phyloP scores from a whole-genome alignment of 2,329 filamentous ascomycete genomes.

The Fusarium annulatum region DNA sequence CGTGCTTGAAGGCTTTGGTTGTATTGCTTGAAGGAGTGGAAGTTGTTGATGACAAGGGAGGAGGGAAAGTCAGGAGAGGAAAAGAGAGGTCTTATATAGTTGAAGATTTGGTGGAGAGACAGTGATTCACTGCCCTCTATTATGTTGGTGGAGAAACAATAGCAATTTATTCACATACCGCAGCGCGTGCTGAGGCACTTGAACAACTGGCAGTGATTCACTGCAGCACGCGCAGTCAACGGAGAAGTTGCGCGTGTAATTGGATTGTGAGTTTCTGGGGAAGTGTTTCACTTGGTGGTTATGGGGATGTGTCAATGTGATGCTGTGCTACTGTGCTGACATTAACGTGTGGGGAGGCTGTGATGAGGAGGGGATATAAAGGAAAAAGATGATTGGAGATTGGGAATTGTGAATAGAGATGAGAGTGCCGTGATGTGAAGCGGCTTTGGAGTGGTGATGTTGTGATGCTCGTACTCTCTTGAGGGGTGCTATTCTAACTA shows the following conservation, averaged over 20 bases:
- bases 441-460: not conserved
- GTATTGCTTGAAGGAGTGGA: not conserved
- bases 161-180: not conserved
- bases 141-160: slow-evolving; percentile 1
- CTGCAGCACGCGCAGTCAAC: not conserved
- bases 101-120: slow-evolving; percentile 1
- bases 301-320: slow-evolving; percentile 19
- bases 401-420: not conserved
- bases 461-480: not conserved
- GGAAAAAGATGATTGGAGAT: not conserved
- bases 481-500: not conserved
- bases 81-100: slow-evolving; percentile 24
- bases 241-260: not conserved
- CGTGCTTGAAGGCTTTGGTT: slow-evolving; percentile 18
- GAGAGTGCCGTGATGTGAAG: too few relatives aligned
- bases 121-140: slow-evolving; percentile 23
- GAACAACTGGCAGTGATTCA: slow-evolving; percentile 11
- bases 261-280: slow-evolving; percentile 6
- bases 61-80: slow-evolving; percentile 4
- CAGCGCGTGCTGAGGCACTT: not conserved
- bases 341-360: slow-evolving; percentile 4
- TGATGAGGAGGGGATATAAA: not conserved
- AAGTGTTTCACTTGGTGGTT: slow-evolving; percentile 24
- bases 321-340: slow-evolving; percentile 8
- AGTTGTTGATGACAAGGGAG: slow-evolving; percentile 10